Conservation (phyloP, 768 basidiomycete species). For the Hericium alpestre region DNA sequence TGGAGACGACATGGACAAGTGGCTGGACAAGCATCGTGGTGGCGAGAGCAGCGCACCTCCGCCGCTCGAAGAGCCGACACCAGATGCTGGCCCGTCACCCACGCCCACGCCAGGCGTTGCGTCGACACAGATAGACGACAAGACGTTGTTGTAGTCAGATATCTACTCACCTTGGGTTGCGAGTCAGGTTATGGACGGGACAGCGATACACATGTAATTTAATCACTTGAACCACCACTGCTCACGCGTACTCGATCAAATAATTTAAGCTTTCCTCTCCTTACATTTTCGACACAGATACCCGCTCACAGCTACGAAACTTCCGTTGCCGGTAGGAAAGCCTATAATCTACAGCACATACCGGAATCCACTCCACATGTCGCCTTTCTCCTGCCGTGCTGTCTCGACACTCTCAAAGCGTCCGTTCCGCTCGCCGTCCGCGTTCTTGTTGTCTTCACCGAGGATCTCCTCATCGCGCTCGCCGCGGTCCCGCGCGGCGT, state of each 20-base stretch:
- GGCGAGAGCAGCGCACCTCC: slow-evolving; percentile 53
- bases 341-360: slow-evolving; percentile 36
- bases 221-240: slow-evolving; percentile 4
- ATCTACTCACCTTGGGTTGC: too few species aligned
- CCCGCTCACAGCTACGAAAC: not conserved
- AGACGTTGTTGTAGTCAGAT: slow-evolving; percentile 3
- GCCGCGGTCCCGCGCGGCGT: slow-evolving; percentile 50
- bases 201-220: not conserved
- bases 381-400: slow-evolving; percentile 53
- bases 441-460: slow-evolving; percentile 33
- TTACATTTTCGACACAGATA: not conserved
- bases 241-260: not conserved
- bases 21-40: slow-evolving; percentile 75
- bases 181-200: not conserved
- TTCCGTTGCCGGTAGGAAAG: not conserved
- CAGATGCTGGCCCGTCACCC: slow-evolving; percentile 23
- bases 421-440: slow-evolving; percentile 34
- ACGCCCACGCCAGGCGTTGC: slow-evolving; percentile 39
- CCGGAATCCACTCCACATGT: slow-evolving; percentile 68
- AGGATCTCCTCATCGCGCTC: slow-evolving; percentile 59
- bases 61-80: slow-evolving; percentile 35
- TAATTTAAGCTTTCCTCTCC: not conserved
- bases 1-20: slow-evolving; percentile 92
- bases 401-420: slow-evolving; percentile 41
- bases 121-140: slow-evolving; percentile 29